A percentile compares a stretch with the other conserved stretches of the same genome.
Conservation (phyloP, 2,329 filamentous ascomycete genomes). For the Incumbomyces delicatus region DNA sequence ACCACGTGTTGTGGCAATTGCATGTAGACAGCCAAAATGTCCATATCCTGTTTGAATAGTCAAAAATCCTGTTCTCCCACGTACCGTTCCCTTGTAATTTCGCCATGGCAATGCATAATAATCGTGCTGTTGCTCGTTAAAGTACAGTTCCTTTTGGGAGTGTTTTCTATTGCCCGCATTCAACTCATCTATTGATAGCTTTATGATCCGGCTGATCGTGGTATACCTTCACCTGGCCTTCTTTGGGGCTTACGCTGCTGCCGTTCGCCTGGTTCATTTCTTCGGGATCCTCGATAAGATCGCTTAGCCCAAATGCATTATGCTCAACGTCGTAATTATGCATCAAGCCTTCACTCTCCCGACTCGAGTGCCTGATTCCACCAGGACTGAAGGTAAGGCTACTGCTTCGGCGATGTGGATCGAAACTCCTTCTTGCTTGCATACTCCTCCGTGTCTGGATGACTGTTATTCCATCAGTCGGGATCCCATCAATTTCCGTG, state of each 20-base stretch:
- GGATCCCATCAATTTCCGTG: conserved; percentile 61
- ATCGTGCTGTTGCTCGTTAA: conserved; percentile 12
- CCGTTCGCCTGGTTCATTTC: conserved; percentile 11
- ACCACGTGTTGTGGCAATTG: too few relatives aligned
- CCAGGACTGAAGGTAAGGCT: conserved; percentile 36
- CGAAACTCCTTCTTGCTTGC: conserved; percentile 64
- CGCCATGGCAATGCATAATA: conserved; percentile 19
- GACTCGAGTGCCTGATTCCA: conserved; percentile 48
- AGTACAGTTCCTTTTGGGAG: neutral
- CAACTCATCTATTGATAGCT: conserved; percentile 6
- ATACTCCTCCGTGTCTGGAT: conserved; percentile 87
- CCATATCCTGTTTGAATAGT: too few relatives aligned
- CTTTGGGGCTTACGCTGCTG: conserved; percentile 10
- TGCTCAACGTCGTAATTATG: conserved; percentile 82
- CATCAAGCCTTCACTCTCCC: conserved; percentile 63
- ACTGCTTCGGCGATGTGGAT: conserved; percentile 44
- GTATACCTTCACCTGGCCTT: conserved; percentile 10
- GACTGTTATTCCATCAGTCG: conserved; percentile 82
- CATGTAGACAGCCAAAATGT: too few relatives aligned
- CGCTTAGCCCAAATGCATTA: conserved; percentile 63
- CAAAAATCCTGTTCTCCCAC: too few relatives aligned
- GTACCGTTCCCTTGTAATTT: neutral
- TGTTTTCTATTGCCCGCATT: neutral
- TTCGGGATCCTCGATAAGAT: conserved; percentile 59
- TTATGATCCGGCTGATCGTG: conserved; percentile 16